A percentile compares a stretch with the other conserved stretches of the same genome.
These are phyloP conservation scores for Nemania sp. DNA, from an alignment of 2,329 filamentous ascomycete genomes.

Conservation along the genomic window DNA sequence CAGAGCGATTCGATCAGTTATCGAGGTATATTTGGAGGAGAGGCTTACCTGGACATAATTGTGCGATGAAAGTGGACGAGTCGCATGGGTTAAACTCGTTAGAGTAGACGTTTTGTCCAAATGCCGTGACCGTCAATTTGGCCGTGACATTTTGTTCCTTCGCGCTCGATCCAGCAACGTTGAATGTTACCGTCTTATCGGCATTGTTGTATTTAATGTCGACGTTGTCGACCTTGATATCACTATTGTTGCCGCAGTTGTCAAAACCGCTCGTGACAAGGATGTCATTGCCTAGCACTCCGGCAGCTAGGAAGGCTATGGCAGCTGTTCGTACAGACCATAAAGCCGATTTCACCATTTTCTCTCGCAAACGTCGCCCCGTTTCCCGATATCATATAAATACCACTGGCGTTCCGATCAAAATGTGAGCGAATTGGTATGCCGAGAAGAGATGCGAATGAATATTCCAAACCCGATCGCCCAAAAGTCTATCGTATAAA, in stretches of 20 bases:
- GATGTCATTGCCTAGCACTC: slow-evolving; percentile 67
- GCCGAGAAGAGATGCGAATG: slow-evolving; percentile 17
- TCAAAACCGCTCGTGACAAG: slow-evolving; percentile 81
- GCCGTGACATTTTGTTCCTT: slow-evolving; percentile 81
- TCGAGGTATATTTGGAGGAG: not conserved
- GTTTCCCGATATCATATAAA: not conserved
- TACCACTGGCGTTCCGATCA: not conserved
- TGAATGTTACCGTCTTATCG: slow-evolving; percentile 74
- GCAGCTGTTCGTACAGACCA: slow-evolving; percentile 38
- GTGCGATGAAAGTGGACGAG: slow-evolving; percentile 62
- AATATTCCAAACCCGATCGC: slow-evolving; percentile 27
- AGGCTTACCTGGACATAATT: slow-evolving; percentile 78
- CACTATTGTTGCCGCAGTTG: slow-evolving; percentile 65
- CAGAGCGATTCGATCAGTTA: not conserved
- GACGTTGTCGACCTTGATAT: slow-evolving; percentile 71
- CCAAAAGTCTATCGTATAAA: slow-evolving; percentile 23
- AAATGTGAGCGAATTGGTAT: not conserved
- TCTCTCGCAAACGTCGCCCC: not conserved
- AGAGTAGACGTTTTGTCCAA: slow-evolving; percentile 78
- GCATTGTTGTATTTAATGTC: slow-evolving; percentile 79
- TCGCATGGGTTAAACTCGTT: slow-evolving; percentile 85
- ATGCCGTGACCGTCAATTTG: slow-evolving; percentile 75
- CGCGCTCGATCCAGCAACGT: slow-evolving; percentile 76
- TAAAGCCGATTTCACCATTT: slow-evolving; percentile 36
- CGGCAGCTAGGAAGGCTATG: slow-evolving; percentile 42